Evolutionary conservation across 176 grass and related monocot species (phyloP).

Genomic region (Zoysia japonica): DNA sequence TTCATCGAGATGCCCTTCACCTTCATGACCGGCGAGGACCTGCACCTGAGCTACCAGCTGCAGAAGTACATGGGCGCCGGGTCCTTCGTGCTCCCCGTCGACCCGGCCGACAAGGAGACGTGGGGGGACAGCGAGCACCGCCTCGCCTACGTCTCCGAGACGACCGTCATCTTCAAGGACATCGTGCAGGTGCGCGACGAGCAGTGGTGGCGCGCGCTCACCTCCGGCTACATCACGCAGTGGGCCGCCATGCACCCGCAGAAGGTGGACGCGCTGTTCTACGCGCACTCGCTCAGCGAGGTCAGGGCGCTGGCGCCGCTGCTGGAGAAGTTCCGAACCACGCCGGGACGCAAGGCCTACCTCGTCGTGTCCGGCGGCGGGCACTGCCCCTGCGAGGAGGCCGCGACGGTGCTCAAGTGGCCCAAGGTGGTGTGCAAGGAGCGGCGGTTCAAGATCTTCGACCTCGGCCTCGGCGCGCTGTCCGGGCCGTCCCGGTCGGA

Average conservation of each 20-base stretch:
- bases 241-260: slow-evolving; percentile 98
- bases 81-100: slow-evolving; percentile 86
- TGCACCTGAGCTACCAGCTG: slow-evolving; percentile 93
- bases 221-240: slow-evolving; percentile 86
- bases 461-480: slow-evolving; percentile 71
- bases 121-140: slow-evolving; percentile 97
- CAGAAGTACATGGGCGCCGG: slow-evolving; percentile 94
- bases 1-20: slow-evolving; percentile 92
- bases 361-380: slow-evolving; percentile 74
- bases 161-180: slow-evolving; percentile 96
- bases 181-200: slow-evolving; percentile 87
- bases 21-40: slow-evolving; percentile 96
- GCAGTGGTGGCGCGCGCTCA: slow-evolving; percentile 95
- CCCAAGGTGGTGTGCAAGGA: slow-evolving; percentile 90
- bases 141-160: slow-evolving; percentile 83
- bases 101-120: slow-evolving; percentile 80
- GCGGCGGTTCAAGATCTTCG: slow-evolving; percentile 91
- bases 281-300: slow-evolving; percentile 75
- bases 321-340: slow-evolving; percentile 73
- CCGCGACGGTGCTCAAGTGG: slow-evolving; percentile 73
- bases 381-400: slow-evolving; percentile 76
- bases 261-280: slow-evolving; percentile 91
- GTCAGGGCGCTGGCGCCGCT: slow-evolving; percentile 74
- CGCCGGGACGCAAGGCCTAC: slow-evolving; percentile 58
- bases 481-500: slow-evolving; percentile 69